Percentiles rank a stretch among this genome's conserved stretches.
phyloP scores from a whole-genome alignment of 202 grass and related monocot genomes.

The Hordeum pubiflorum region DNA sequence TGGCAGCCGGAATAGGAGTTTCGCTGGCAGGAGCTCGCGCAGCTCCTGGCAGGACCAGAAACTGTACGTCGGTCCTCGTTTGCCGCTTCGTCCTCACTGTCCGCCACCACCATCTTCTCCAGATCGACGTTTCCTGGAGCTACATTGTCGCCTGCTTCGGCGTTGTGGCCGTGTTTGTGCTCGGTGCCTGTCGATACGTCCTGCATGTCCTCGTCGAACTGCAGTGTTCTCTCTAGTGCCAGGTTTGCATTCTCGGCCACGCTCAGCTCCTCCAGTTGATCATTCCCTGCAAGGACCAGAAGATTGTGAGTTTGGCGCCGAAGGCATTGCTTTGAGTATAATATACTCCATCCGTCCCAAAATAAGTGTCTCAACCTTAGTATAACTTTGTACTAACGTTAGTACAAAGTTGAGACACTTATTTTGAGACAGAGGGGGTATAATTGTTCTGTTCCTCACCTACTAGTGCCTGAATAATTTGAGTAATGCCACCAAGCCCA shows the following conservation, averaged over 20 bases:
- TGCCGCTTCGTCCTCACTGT: constrained; percentile 77
- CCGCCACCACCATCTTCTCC: constrained; percentile 61
- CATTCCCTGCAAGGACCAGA: constrained; percentile 49
- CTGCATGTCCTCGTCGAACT: constrained; percentile 14
- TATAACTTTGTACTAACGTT: too few species aligned
- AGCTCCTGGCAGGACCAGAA: constrained; percentile 42
- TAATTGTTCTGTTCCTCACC: constrained; percentile 45
- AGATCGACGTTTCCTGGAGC: constrained; percentile 19
- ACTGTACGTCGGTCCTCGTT: constrained; percentile 10
- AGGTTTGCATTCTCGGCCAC: constrained; percentile 56
- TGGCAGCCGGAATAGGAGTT: constrained; percentile 26
- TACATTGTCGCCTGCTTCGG: background rate
- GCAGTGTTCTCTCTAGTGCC: constrained; percentile 23
- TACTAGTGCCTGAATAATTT: constrained; percentile 54
- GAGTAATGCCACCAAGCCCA: constrained; percentile 50
- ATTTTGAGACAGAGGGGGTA: too few species aligned
- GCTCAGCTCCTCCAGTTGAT: constrained; percentile 63
- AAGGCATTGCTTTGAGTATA: background rate
- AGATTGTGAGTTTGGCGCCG: background rate
- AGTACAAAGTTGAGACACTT: too few species aligned
- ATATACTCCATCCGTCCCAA: too few species aligned
- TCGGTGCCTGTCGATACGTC: constrained; percentile 16
- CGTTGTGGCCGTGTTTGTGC: background rate
- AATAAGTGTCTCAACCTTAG: too few species aligned
- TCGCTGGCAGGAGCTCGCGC: constrained; percentile 48